These are phyloP conservation scores for Fusarium guadeloupense DNA, from an alignment of 2,329 filamentous ascomycete species.

Conservation along the genomic window DNA sequence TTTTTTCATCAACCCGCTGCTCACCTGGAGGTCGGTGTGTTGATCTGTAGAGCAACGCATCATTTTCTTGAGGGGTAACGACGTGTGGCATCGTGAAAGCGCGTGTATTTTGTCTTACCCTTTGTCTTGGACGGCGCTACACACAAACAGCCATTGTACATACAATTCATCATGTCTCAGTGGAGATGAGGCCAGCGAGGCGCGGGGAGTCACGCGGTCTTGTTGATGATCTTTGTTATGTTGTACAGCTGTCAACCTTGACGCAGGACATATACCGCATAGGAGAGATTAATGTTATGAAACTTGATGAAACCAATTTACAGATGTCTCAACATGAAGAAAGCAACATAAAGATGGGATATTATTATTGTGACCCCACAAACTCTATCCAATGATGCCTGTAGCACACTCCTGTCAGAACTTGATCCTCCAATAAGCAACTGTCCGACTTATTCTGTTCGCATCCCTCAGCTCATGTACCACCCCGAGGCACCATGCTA, in stretches of 20 bases:
- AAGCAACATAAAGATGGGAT: conserved; percentile 5
- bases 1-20: conserved; percentile 10
- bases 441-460: conserved; percentile 23
- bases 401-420: conserved; percentile 3
- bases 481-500: not conserved
- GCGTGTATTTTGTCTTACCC: no score
- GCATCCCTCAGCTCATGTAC: not conserved
- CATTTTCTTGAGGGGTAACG: conserved; percentile 26
- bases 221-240: conserved; percentile 26
- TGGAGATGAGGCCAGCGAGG: conserved; percentile 1
- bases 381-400: conserved; percentile 24
- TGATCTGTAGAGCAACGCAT: conserved; percentile 25
- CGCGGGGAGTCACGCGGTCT: conserved; percentile 2
- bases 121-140: not conserved
- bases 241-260: not conserved
- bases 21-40: conserved; percentile 18
- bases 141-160: conserved; percentile 5
- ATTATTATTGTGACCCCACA: conserved; percentile 3
- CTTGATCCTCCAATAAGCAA: conserved; percentile 1
- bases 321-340: conserved; percentile 9
- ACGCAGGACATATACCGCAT: conserved; percentile 11
- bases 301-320: conserved; percentile 26
- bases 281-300: conserved; percentile 16
- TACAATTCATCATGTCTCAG: conserved; percentile 24
- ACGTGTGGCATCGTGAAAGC: not conserved